Evolutionary conservation across 176 grass and related monocot species (phyloP).

Genomic region (Rhynchospora pubera): DNA sequence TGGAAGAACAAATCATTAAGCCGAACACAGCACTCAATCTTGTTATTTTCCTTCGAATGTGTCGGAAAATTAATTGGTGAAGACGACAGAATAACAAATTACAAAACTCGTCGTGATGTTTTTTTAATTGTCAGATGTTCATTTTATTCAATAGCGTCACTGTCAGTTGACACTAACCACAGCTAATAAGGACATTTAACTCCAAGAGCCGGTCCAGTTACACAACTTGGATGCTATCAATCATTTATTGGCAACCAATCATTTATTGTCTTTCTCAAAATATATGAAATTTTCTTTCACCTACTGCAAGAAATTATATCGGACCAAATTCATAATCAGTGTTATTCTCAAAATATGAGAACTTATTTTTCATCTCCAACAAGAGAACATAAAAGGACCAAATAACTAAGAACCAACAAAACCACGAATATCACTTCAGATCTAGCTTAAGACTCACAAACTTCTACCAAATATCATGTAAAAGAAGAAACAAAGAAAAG

Average conservation of each 20-base stretch:
- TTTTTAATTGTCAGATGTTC: neutral
- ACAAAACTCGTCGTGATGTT: neutral
- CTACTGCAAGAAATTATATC: neutral
- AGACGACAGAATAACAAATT: neutral
- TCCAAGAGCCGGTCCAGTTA: neutral
- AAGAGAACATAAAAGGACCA: neutral
- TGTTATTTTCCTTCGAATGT: neutral
- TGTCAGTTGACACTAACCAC: conserved; percentile 4
- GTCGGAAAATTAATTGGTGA: neutral
- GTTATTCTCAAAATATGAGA: neutral
- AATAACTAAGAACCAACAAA: neutral
- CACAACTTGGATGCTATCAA: neutral
- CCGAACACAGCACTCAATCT: neutral
- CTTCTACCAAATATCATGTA: neutral
- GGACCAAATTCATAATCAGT: neutral
- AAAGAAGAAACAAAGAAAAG: neutral
- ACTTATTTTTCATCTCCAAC: neutral
- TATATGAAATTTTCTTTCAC: neutral
- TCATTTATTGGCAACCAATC: neutral
- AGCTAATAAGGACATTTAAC: neutral
- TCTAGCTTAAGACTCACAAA: neutral
- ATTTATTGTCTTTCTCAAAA: neutral
- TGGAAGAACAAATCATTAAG: neutral
- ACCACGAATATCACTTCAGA: neutral
- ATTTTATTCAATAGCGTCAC: neutral